Conservation (phyloP, 768 basidiomycete species). For the Suillus cothurnatus region DNA sequence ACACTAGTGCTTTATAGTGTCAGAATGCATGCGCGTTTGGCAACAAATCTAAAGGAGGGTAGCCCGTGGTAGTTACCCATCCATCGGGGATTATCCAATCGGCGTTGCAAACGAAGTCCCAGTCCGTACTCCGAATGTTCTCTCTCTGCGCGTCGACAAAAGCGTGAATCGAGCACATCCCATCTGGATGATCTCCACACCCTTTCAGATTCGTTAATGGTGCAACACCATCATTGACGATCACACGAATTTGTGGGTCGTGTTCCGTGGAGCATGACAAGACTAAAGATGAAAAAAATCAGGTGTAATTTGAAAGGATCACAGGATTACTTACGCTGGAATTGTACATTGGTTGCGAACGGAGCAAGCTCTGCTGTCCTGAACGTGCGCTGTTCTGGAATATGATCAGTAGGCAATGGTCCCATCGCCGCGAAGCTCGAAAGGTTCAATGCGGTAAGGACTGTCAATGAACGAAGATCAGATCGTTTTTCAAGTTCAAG, state of each 20-base stretch:
- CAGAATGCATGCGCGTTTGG: not conserved
- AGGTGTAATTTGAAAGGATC: conserved; percentile 12
- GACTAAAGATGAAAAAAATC: conserved; percentile 42
- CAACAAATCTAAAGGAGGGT: conserved; percentile 41
- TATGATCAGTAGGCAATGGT: conserved; percentile 69
- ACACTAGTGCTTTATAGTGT: not conserved
- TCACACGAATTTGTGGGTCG: conserved; percentile 68
- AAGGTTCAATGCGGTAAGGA: conserved; percentile 80
- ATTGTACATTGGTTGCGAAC: conserved; percentile 83
- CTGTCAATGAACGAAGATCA: conserved; percentile 34
- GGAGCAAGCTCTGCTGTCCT: conserved; percentile 74
- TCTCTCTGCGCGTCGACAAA: conserved; percentile 71
- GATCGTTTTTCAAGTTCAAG: not conserved
- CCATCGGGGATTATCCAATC: conserved; percentile 72
- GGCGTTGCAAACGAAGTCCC: conserved; percentile 69
- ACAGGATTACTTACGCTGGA: conserved; percentile 64
- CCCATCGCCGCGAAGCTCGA: conserved; percentile 66
- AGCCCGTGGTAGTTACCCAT: conserved; percentile 76
- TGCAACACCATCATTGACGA: conserved; percentile 82
- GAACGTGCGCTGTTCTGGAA: conserved; percentile 62
- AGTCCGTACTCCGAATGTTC: conserved; percentile 64
- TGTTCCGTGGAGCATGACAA: conserved; percentile 53
- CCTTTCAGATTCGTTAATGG: conserved; percentile 75
- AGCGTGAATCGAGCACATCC: conserved; percentile 71
- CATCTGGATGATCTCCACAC: conserved; percentile 70